Base-by-base conservation (phyloP, 2,329 filamentous ascomycete species). In the Ambrosiella xylebori region DNA sequence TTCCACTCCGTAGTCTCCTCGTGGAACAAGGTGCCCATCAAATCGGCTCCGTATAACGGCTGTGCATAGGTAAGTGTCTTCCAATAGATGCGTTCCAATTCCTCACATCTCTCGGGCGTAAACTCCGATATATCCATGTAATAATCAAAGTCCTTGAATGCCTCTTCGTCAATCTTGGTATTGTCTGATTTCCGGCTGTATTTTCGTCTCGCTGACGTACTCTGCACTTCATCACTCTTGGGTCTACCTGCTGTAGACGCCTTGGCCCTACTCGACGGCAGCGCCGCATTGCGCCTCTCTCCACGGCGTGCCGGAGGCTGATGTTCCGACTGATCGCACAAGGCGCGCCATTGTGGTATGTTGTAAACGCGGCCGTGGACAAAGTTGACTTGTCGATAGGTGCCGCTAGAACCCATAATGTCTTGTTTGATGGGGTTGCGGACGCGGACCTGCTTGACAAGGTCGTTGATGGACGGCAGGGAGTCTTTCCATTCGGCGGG, bases 381-480 rank as follows among this genome's bases (percentile, higher is more conserved):
- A 61, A 98, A 90, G 67, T 98, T 98, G 66, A 93, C 88, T 69
- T 98, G 93, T 40, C 91, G 91, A 68, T 96, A 98, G 59, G 88
- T 94, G 59, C 93, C 94, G 67, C 91, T 88, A 56, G 87, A 88
- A 47, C 93, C 93, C 76, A 94, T 91, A 65, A 98, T 98, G 66
- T 98, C 93, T 70, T 98, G 93, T 67, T 89, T 95, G 68, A 98
- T 97, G 2, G 93, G 93, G 63, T 98, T 94, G 70, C 91, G 91
- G 66, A 98, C 90, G 67, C 84, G 85, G 69, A 98, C 87, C 62
- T 85, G 84, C 71, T 96, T 97, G 63, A 98, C 80, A 55, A 88
- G 78, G 65, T 96, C 86, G 66, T 93, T 83, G 62, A 96, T 80
- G 41, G 79, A 75, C 13, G 87, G 86, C 41, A 93, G 82, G 35